These are phyloP conservation scores for Periconia sp. DNA, from an alignment of 2,329 filamentous ascomycete genomes.

Conservation along the genomic window DNA sequence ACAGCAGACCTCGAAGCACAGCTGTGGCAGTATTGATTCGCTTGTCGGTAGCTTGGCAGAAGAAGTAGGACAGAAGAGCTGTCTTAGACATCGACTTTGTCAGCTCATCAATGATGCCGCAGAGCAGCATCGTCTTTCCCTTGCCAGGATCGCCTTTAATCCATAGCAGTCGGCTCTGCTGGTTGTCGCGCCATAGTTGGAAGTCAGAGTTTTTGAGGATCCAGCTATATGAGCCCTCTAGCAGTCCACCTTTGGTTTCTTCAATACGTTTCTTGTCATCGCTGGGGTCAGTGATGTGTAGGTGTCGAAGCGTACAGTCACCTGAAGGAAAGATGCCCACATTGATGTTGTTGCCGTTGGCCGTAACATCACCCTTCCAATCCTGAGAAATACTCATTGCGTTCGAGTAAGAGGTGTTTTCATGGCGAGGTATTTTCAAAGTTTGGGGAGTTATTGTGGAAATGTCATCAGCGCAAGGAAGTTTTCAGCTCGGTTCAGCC, in stretches of 20 bases:
- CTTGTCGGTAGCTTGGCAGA: slow-evolving; percentile 50
- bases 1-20: slow-evolving; percentile 32
- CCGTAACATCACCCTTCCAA: too few relatives aligned
- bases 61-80: slow-evolving; percentile 42
- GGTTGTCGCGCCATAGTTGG: slow-evolving; percentile 26
- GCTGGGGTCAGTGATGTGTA: slow-evolving; percentile 2
- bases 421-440: too few relatives aligned
- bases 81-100: slow-evolving; percentile 10
- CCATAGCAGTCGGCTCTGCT: slow-evolving; percentile 32
- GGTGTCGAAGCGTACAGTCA: too few relatives aligned
- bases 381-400: too few relatives aligned
- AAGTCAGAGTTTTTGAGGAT: slow-evolving; percentile 37
- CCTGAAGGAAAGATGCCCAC: too few relatives aligned
- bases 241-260: slow-evolving; percentile 2
- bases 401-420: too few relatives aligned
- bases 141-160: slow-evolving; percentile 1
- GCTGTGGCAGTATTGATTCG: slow-evolving; percentile 45
- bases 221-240: slow-evolving; percentile 13
- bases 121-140: slow-evolving; percentile 2
- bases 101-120: slow-evolving; percentile 38
- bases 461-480: too few relatives aligned
- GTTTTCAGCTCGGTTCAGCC: too few relatives aligned
- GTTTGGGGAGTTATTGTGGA: too few relatives aligned
- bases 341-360: too few relatives aligned
- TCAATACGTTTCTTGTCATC: slow-evolving; percentile 4